Percentiles rank a stretch among this genome's conserved stretches.
These are phyloP conservation scores for Uronychia binucleata DNA, from an alignment of 73 alveolate genomes.

Conservation along the genomic window DNA sequence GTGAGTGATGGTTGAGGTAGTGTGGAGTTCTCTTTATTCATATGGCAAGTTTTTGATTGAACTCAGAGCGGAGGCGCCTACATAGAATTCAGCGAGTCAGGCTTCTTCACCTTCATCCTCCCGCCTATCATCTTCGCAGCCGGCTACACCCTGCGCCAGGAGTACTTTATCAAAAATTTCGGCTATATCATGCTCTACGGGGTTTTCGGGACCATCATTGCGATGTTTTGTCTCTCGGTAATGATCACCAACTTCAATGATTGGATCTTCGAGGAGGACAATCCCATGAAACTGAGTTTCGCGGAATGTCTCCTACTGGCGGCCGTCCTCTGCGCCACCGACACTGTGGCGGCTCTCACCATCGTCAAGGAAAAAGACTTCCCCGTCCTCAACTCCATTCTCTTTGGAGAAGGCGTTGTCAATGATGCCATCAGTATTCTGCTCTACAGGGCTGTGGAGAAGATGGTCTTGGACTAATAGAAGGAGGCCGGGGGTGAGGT, in stretches of 20 bases:
- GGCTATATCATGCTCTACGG: conserved; percentile 85
- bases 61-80: neutral
- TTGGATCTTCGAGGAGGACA: neutral
- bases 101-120: conserved; percentile 92
- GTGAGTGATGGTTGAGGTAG: too few species aligned
- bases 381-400: conserved; percentile 78
- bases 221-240: conserved; percentile 42
- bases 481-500: conserved; percentile 79
- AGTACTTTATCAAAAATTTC: conserved; percentile 83
- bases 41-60: conserved; percentile 41
- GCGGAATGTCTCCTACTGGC: conserved; percentile 83
- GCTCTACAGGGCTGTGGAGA: conserved; percentile 74
- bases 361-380: conserved; percentile 79
- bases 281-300: neutral
- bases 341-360: conserved; percentile 90
- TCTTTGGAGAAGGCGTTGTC: conserved; percentile 93
- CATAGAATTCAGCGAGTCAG: conserved; percentile 70
- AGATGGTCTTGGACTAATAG: conserved; percentile 45
- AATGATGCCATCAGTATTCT: conserved; percentile 88
- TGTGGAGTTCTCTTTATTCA: too few species aligned
- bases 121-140: conserved; percentile 98
- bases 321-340: conserved; percentile 85
- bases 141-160: conserved; percentile 91
- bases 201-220: conserved; percentile 85
- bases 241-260: neutral